Percentiles rank a stretch among this genome's conserved stretches.
phyloP scores from a whole-genome alignment of 257 asterid genomes.

The Penstemon davidsonii region DNA sequence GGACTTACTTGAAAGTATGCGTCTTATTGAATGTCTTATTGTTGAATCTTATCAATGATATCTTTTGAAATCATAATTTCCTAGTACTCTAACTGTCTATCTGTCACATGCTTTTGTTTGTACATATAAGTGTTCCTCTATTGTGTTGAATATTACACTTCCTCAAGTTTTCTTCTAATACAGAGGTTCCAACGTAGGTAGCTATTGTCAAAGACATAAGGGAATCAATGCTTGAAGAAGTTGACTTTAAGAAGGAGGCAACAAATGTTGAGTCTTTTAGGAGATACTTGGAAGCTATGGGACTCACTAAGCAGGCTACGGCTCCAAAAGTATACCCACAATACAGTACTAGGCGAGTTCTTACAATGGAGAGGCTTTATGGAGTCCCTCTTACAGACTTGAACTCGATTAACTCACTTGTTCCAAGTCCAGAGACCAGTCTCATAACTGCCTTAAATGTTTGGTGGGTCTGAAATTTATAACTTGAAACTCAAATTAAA shows the following conservation, averaged over 20 bases:
- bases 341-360: conserved; percentile 64
- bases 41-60: conserved; percentile 7
- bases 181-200: conserved; percentile 52
- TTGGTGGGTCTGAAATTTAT: conserved; percentile 54
- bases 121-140: neutral
- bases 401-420: conserved; percentile 83
- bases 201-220: conserved; percentile 93
- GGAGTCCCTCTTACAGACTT: conserved; percentile 97
- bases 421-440: conserved; percentile 79
- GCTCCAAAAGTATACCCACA: conserved; percentile 88
- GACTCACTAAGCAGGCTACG: conserved; percentile 83
- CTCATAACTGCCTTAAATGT: conserved; percentile 96
- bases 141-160: neutral
- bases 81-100: neutral
- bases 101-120: conserved; percentile 4
- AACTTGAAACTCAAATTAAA: conserved; percentile 15
- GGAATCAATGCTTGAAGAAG: conserved; percentile 98
- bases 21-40: neutral
- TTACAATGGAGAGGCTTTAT: conserved; percentile 95
- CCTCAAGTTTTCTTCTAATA: conserved; percentile 23
- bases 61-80: conserved; percentile 2
- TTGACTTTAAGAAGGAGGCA: conserved; percentile 93
- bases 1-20: conserved; percentile 17
- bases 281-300: conserved; percentile 87
- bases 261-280: conserved; percentile 79